Evolutionary conservation across 2,329 filamentous ascomycete species (phyloP), one percentile per base, ranked within the genome.

Genomic region (Leptographium galeiforme): DNA sequence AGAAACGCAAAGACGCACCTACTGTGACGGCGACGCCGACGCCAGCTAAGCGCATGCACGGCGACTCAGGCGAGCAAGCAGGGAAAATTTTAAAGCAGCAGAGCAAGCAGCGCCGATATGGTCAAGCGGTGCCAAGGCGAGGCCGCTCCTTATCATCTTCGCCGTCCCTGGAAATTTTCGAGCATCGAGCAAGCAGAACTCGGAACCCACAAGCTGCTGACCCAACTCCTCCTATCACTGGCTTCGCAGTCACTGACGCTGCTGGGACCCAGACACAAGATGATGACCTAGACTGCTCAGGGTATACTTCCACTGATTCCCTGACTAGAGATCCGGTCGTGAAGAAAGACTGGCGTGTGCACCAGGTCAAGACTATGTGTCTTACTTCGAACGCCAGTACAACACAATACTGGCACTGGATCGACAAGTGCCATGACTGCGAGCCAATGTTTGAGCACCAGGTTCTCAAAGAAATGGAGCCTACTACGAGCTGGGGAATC

Each of bases 321-420:
- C 70, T 69, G 57, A 74, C 70, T 33, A 66, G 67, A 2, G 74
- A 74, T 4, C 59, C 61, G 12, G 67, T 79, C 8, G 67, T 66
- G 30, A 63, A 66, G 13, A 66, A 69, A 11, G 77, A 81, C 61
- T 81, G 72, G 67, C 71, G 74, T 16, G 61, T 81, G 13, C 66
- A 72, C 47, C 73, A 77, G 57, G 70, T 81, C 58, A 78, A 77
- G 64, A 74, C 72, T 3, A 63, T 66, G 14, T 57, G 66, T 12
- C 67, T 72, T 50, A 73, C 75, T 1, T 76, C 71, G 25, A 73
- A 72, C 52, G 63, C 66, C 2, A 60, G 67, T 13, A 72, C 76
- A 6, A 78, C 74, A 13, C 77, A 80, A 60, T 79, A 79, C 63
- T 77, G 75, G 75, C 74, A 75, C 50, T 79, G 72, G 71, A 59